Conservation (phyloP, 23 red algal species). For the Cyanidium caldarium region DNA sequence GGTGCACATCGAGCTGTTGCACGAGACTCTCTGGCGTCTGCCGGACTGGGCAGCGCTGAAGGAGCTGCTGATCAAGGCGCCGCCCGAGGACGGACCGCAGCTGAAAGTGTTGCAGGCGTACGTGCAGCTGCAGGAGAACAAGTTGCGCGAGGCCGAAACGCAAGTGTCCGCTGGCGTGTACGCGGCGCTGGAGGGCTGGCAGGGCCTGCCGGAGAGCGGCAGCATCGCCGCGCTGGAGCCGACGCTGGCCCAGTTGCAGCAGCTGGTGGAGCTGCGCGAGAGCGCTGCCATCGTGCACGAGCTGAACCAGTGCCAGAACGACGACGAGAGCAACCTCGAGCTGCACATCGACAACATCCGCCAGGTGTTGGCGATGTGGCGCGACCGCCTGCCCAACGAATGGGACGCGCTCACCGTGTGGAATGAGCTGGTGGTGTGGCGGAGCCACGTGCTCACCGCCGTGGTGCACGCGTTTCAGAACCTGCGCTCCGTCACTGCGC, state of each 20-base stretch:
- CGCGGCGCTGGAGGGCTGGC: conserved; percentile 23
- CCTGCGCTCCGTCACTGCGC: conserved; percentile 7
- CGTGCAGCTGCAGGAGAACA: conserved; percentile 85
- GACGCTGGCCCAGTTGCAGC: conserved; percentile 51
- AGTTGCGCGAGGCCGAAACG: conserved; percentile 38
- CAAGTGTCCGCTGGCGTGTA: conserved; percentile 28
- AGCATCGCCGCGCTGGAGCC: conserved; percentile 22
- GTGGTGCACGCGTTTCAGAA: conserved; percentile 72
- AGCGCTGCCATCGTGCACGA: conserved; percentile 52
- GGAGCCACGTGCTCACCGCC: conserved; percentile 69
- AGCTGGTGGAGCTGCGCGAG: conserved; percentile 88
- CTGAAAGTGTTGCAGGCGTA: conserved; percentile 71
- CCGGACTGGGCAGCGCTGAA: conserved; percentile 82
- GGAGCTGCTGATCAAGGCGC: conserved; percentile 63
- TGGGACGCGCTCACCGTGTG: conserved; percentile 37
- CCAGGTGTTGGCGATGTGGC: conserved; percentile 56
- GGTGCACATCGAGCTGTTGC: conserved; percentile 50
- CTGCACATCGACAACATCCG: conserved; percentile 62
- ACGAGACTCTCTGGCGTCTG: conserved; percentile 89
- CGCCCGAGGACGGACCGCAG: conserved; percentile 51
- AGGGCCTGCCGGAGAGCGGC: conserved; percentile 28
- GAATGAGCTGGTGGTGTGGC: conserved; percentile 80
- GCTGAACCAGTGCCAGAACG: conserved; percentile 23
- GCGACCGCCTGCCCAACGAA: conserved; percentile 49
- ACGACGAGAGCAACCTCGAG: conserved; percentile 26